These are phyloP conservation scores for Ambrosiella cleistominuta DNA, from an alignment of 2,329 filamentous ascomycete genomes.

Conservation along the genomic window DNA sequence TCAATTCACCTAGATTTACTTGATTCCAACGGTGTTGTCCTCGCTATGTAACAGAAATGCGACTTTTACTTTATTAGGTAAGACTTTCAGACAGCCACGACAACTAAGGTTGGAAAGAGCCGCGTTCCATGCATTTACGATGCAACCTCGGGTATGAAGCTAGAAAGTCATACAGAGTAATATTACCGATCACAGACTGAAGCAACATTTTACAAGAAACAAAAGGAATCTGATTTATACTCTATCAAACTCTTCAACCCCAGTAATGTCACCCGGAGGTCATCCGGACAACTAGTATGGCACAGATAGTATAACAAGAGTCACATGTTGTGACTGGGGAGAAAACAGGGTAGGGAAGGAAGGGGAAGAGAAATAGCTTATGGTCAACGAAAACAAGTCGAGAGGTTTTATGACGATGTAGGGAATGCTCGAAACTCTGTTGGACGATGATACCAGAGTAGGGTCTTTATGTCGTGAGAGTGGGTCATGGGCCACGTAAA, in stretches of 20 bases:
- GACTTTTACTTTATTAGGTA: no score
- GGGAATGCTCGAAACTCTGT: no score
- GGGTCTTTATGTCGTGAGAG: background rate
- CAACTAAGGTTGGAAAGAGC: no score
- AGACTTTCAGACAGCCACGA: no score
- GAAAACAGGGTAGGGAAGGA: background rate
- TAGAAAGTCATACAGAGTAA: background rate
- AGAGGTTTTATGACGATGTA: background rate
- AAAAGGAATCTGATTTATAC: background rate
- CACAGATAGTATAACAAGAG: background rate
- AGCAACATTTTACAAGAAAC: background rate
- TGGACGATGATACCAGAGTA: no score
- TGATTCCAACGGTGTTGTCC: background rate
- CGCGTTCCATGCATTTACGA: no score
- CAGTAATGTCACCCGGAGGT: background rate
- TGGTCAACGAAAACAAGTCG: background rate
- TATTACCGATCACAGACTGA: background rate
- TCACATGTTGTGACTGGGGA: background rate
- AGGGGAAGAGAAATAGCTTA: background rate
- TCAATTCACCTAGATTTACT: background rate
- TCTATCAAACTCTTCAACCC: background rate
- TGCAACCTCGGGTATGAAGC: background rate
- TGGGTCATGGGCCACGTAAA: background rate
- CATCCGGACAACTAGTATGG: background rate
- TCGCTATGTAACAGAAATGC: background rate